Conservation (phyloP, 2,329 filamentous ascomycete genomes). For the Paraphaeosphaeria sporulosa region DNA sequence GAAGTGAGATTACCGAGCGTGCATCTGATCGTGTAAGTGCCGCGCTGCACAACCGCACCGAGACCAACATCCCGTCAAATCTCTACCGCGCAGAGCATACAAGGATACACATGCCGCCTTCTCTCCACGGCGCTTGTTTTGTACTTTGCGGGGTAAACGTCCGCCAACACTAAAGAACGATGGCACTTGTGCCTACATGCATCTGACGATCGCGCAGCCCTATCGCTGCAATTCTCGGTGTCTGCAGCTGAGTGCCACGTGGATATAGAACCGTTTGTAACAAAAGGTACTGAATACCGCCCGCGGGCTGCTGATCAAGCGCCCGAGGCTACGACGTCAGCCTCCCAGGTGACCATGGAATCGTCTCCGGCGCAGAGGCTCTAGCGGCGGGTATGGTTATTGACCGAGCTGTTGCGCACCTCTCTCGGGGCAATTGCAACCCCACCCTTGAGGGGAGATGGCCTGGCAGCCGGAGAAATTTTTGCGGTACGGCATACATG, state of each 20-base stretch:
- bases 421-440: not conserved
- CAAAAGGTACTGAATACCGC: not conserved
- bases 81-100: constrained; percentile 3
- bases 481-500: not conserved
- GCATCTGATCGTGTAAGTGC: not conserved
- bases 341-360: not conserved
- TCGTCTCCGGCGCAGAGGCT: not conserved
- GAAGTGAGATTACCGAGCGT: not conserved
- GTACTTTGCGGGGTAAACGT: constrained; percentile 7
- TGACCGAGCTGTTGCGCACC: not conserved
- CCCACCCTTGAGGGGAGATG: not conserved
- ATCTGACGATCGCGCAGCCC: not conserved
- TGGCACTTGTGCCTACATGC: not conserved
- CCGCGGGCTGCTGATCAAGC: not conserved
- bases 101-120: not conserved
- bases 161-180: not conserved
- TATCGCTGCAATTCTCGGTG: not conserved
- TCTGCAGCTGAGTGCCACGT: not conserved
- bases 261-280: constrained; percentile 1
- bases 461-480: not conserved
- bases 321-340: not conserved
- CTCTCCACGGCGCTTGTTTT: no score
- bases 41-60: not conserved
- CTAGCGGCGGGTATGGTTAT: constrained; percentile 2
- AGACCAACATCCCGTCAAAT: not conserved